Evolutionary conservation across 202 grass and related monocot genomes (phyloP), one percentile per base, ranked within the genome.

Genomic region (Brachypodium distachyon): DNA sequence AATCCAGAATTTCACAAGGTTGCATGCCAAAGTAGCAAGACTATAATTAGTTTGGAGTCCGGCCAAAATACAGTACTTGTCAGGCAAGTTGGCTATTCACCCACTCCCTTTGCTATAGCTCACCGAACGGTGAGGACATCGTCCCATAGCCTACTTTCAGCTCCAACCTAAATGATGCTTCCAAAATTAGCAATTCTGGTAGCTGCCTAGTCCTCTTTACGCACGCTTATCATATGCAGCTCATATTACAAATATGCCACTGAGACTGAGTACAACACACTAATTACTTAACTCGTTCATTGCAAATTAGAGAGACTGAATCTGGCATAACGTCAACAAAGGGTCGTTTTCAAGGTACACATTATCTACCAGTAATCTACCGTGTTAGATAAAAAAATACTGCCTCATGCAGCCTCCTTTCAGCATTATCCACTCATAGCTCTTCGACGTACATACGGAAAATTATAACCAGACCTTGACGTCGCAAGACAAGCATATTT

Each of bases 121-220:
- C 77, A 80, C 34, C 66, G 13, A 70, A 61, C 34, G 42, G 19
- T 41, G 52, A 50, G 49, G 13, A 21, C 63, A 78, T 72, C 66
- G 60, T 67, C 68, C 43, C 60, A 62, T 38, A 81, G 69, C 46
- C 75, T 70, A 27, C 86, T 84, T 88, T 79, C 80, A 74, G 80
- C 43, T 47, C 46, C 69, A 38, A 75, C 86, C 80, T 70, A 83
- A 83, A 67, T 34, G 17, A 79, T 83, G 75, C 85, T 69, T 83
- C 80, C 85, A 74, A 69, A 69, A 31, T 14, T 84, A 47, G 53
- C 81, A 83, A 83, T 63, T 63, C 13, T 4, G 77, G 71, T 38
- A 70, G 77, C 71, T 76, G 38, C 25, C 2, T 6, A 36, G 84
- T 70, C 70, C 39, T 49, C 14, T 22, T 75, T n/a, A 49, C 31